A percentile compares a stretch with the other conserved stretches of the same genome.
These are phyloP conservation scores for Nemania serpens DNA, from an alignment of 2,329 filamentous ascomycete genomes.

Conservation along the genomic window DNA sequence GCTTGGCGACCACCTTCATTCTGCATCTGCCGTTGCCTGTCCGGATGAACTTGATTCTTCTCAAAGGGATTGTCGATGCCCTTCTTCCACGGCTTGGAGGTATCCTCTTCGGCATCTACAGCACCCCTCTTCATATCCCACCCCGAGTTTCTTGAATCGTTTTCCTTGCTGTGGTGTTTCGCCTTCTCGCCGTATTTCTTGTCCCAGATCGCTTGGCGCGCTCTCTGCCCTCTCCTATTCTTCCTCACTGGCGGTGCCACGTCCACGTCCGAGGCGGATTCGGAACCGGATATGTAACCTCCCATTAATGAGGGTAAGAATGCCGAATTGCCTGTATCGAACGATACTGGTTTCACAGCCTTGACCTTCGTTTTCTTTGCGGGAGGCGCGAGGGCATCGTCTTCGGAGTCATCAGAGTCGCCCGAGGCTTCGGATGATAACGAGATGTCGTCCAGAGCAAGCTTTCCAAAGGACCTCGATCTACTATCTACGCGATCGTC, in stretches of 20 bases:
- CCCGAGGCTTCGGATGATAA: slow-evolving; percentile 37
- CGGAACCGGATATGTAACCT: slow-evolving; percentile 78
- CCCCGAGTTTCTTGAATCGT: slow-evolving; percentile 51
- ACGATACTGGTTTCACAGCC: slow-evolving; percentile 27
- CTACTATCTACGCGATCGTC: slow-evolving; percentile 35
- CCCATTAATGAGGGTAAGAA: slow-evolving; percentile 79
- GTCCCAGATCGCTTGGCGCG: slow-evolving; percentile 79
- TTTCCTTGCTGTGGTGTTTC: slow-evolving; percentile 58
- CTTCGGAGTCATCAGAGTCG: slow-evolving; percentile 38
- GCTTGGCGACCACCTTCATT: slow-evolving; percentile 3
- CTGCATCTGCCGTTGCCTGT: slow-evolving; percentile 43
- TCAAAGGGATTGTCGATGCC: slow-evolving; percentile 46
- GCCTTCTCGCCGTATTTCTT: slow-evolving; percentile 77
- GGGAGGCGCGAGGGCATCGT: slow-evolving; percentile 33
- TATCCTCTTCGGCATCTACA: slow-evolving; percentile 46
- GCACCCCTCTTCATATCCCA: slow-evolving; percentile 65
- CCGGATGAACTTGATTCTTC: slow-evolving; percentile 39
- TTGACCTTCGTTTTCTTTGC: slow-evolving; percentile 42
- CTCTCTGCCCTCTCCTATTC: slow-evolving; percentile 76
- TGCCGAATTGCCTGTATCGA: slow-evolving; percentile 51
- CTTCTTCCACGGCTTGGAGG: slow-evolving; percentile 55
- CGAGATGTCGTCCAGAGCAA: slow-evolving; percentile 33
- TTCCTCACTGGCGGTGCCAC: slow-evolving; percentile 63
- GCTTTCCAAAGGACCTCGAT: slow-evolving; percentile 30
- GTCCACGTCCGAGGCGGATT: slow-evolving; percentile 71